Evolutionary conservation across 129 eudicot species (phyloP).

Genomic region (Centaurea solstitialis): DNA sequence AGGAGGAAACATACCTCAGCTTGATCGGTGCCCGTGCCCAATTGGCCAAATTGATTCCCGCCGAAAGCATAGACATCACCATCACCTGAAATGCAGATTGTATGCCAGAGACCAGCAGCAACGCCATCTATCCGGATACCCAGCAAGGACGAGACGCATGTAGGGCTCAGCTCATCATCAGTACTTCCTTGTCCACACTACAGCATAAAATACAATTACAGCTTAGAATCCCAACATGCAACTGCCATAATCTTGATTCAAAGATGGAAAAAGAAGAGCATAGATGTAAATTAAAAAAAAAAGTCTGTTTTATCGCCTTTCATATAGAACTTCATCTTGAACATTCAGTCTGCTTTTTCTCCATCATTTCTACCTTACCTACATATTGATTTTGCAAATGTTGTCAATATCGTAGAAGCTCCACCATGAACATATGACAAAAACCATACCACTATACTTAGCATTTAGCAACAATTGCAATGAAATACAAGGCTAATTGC

Average conservation of each 20-base stretch:
- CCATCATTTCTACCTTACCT: constrained; percentile 63
- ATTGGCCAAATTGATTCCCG: constrained; percentile 95
- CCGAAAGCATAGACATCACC: constrained; percentile 94
- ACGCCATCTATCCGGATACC: constrained; percentile 72
- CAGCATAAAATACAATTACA: constrained; percentile 30
- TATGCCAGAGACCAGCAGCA: constrained; percentile 98
- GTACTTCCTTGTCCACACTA: constrained; percentile 98
- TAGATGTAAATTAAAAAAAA: constrained; percentile 13
- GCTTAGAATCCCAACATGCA: constrained; percentile 11
- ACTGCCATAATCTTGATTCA: constrained; percentile 10
- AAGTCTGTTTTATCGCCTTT: constrained; percentile 35
- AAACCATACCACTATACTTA: no score
- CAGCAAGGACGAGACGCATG: constrained; percentile 84
- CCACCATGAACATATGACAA: neutral
- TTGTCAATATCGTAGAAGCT: constrained; percentile 25
- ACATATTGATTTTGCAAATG: constrained; percentile 43
- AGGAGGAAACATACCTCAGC: constrained; percentile 64
- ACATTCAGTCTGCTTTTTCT: constrained; percentile 58
- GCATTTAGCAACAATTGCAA: neutral
- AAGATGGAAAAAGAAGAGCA: constrained; percentile 9
- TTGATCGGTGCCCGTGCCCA: constrained; percentile 94
- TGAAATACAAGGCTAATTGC: neutral
- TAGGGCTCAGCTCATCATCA: constrained; percentile 91
- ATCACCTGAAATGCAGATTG: constrained; percentile 83
- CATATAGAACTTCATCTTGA: constrained; percentile 53